A percentile compares a stretch with the other conserved stretches of the same genome.
phyloP scores from a whole-genome alignment of 2,329 filamentous ascomycete genomes.

The Cercospora brassicicola region DNA sequence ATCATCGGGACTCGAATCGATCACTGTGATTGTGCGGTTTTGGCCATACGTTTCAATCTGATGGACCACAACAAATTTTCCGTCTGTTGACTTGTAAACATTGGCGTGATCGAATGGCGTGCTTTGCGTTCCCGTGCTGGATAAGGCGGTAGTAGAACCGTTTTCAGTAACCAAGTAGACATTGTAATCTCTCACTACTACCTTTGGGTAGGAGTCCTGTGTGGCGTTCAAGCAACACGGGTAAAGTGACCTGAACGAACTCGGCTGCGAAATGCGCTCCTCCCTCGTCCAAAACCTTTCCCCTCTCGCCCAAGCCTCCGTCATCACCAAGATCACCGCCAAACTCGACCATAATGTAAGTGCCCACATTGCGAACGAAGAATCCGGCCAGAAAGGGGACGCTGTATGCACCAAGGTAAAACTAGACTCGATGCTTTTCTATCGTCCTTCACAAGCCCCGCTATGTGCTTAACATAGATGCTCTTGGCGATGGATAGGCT shows the following conservation, averaged over 20 bases:
- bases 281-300: not conserved
- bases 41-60: not conserved
- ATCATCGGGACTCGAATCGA: constrained; percentile 14
- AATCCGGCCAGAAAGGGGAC: not conserved
- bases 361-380: not conserved
- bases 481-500: not conserved
- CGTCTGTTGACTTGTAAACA: constrained; percentile 5
- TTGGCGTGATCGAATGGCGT: constrained; percentile 4
- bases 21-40: constrained; percentile 7
- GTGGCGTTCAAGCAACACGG: not conserved
- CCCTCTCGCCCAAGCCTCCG: not conserved
- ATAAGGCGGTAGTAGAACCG: constrained; percentile 1
- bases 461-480: not conserved
- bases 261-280: not conserved
- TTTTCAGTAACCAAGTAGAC: constrained; percentile 2
- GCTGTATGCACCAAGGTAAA: not conserved
- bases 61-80: constrained; percentile 8
- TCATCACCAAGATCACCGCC: not conserved
- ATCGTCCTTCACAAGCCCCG: not conserved
- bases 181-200: constrained; percentile 13
- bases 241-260: not conserved
- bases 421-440: not conserved
- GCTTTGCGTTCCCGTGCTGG: not conserved
- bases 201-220: not conserved
- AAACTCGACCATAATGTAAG: not conserved